A percentile compares a stretch with the other conserved stretches of the same genome.
Evolutionary conservation across 805 yeast species (phyloP).

Genomic region (Suhomyces faveliae): DNA sequence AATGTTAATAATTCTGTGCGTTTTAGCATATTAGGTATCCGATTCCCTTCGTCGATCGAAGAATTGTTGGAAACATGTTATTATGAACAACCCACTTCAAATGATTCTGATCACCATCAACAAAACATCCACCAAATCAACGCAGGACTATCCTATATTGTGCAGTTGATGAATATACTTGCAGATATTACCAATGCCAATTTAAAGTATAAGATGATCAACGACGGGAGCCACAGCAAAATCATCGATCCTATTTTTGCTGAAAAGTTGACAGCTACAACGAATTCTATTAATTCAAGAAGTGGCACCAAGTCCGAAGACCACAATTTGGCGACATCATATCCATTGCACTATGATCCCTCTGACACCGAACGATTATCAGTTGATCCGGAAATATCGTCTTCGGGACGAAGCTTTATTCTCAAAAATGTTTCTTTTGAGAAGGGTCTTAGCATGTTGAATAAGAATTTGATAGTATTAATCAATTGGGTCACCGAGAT

Average conservation of each 20-base stretch:
- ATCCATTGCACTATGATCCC: constrained; percentile 30
- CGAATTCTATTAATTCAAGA: neutral
- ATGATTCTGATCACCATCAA: constrained; percentile 11
- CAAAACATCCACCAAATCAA: constrained; percentile 27
- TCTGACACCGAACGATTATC: constrained; percentile 18
- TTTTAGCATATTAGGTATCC: constrained; percentile 32
- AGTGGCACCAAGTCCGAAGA: neutral
- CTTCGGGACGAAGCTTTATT: constrained; percentile 2
- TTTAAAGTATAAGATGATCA: constrained; percentile 28
- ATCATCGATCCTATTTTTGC: constrained; percentile 23
- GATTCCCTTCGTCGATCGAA: constrained; percentile 32
- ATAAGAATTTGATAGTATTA: constrained; percentile 28
- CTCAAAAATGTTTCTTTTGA: constrained; percentile 29
- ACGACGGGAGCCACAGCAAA: constrained; percentile 19
- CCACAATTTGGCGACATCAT: constrained; percentile 10
- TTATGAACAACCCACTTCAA: constrained; percentile 11
- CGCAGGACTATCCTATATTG: constrained; percentile 31
- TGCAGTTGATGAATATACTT: constrained; percentile 24
- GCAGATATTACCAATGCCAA: constrained; percentile 25
- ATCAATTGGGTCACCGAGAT: constrained; percentile 21
- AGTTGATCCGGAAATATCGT: neutral
- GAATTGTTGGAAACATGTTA: constrained; percentile 33
- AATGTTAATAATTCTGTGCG: constrained; percentile 20
- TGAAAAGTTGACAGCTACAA: neutral
- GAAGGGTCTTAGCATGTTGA: constrained; percentile 30